These are phyloP conservation scores for Pinguiococcus pyrenoidosus DNA, from an alignment of 108 stramenopile genomes.

Conservation along the genomic window DNA sequence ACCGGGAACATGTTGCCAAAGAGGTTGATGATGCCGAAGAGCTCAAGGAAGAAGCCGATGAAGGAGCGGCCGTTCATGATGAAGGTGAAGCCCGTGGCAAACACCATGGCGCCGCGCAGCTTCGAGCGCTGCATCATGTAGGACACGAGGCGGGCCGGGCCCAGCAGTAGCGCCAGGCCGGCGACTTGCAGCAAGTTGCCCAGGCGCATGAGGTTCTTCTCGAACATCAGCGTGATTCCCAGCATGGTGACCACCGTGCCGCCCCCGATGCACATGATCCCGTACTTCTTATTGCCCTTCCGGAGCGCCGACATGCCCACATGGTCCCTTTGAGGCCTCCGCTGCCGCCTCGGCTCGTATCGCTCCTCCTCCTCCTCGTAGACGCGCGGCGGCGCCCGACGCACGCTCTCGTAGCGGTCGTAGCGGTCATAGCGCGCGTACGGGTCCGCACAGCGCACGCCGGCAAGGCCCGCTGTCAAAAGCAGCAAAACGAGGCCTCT, in stretches of 20 bases:
- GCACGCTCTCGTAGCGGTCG: no score
- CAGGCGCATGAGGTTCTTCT: constrained; percentile 76
- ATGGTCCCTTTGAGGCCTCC: no score
- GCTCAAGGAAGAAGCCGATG: constrained; percentile 68
- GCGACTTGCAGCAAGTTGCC: constrained; percentile 53
- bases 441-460: no score
- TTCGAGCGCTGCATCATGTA: constrained; percentile 74
- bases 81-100: constrained; percentile 36
- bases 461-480: no score
- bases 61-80: constrained; percentile 72
- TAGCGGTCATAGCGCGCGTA: no score
- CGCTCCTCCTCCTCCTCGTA: no score
- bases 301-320: no score
- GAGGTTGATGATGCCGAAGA: constrained; percentile 77
- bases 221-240: constrained; percentile 81
- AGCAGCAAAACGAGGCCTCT: no score
- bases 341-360: no score
- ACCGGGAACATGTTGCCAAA: constrained; percentile 85
- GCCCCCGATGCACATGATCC: no score
- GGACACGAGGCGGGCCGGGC: constrained; percentile 62
- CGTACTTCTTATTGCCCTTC: no score
- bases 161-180: constrained; percentile 69
- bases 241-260: constrained; percentile 17
- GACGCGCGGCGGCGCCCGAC: no score
- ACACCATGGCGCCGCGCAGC: constrained; percentile 61